These are phyloP conservation scores for Metschnikowia baotianmanensis DNA, from an alignment of 805 yeast genomes.

Conservation along the genomic window DNA sequence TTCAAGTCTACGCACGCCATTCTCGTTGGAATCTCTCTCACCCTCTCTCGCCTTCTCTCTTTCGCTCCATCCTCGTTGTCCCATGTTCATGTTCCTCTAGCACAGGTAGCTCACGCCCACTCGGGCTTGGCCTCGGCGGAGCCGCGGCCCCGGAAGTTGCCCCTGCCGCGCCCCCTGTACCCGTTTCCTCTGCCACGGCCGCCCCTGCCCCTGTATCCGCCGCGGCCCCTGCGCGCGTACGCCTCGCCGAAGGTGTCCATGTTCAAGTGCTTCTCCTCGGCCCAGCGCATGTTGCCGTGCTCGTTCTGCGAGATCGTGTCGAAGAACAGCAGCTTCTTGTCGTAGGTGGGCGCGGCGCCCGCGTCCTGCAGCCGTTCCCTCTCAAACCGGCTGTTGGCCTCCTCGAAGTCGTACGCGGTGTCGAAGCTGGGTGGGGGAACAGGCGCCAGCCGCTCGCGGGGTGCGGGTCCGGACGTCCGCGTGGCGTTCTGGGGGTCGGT, in stretches of 20 bases:
- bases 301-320: slow-evolving; percentile 71
- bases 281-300: slow-evolving; percentile 57
- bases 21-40: too few species aligned
- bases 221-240: slow-evolving; percentile 36
- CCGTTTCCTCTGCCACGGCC: slow-evolving; percentile 32
- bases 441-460: slow-evolving; percentile 11
- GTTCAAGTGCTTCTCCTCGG: slow-evolving; percentile 69
- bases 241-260: slow-evolving; percentile 83
- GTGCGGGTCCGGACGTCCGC: not conserved
- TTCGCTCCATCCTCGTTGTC: not conserved
- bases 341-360: slow-evolving; percentile 44
- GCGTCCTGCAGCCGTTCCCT: slow-evolving; percentile 28
- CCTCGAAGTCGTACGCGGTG: slow-evolving; percentile 72
- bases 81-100: not conserved
- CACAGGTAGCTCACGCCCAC: slow-evolving; percentile 14
- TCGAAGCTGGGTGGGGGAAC: slow-evolving; percentile 26
- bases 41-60: not conserved
- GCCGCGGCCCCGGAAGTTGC: slow-evolving; percentile 42
- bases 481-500: not conserved
- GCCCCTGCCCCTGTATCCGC: slow-evolving; percentile 30
- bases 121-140: slow-evolving; percentile 26
- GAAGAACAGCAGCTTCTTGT: slow-evolving; percentile 83
- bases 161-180: slow-evolving; percentile 42
- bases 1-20: too few species aligned
- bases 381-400: slow-evolving; percentile 71